These are phyloP conservation scores for Fraxinus xanthoxyloides DNA, from an alignment of 305 asterid genomes.

Conservation along the genomic window DNA sequence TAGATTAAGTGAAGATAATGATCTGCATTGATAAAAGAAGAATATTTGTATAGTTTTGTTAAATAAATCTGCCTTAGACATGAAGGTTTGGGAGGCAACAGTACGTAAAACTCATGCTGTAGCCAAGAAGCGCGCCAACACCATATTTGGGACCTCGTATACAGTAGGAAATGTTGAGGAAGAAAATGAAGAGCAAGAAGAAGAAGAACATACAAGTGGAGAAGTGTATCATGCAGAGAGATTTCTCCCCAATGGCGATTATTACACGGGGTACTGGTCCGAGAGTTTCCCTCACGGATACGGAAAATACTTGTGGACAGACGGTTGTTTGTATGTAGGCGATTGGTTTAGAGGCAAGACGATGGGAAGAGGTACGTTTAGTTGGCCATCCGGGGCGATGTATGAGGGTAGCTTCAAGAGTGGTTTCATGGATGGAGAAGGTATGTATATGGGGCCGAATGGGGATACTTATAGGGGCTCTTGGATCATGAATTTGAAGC, in stretches of 20 bases:
- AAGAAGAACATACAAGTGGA: conserved; percentile 48
- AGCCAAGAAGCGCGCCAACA: conserved; percentile 92
- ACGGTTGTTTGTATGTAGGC: conserved; percentile 76
- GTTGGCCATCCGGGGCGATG: conserved; percentile 71
- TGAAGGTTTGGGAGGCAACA: conserved; percentile 99
- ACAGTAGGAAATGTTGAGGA: conserved; percentile 38
- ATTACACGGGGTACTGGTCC: conserved; percentile 78
- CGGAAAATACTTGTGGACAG: conserved; percentile 92
- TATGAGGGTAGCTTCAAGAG: conserved; percentile 81
- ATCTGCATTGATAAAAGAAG: neutral
- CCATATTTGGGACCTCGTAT: conserved; percentile 66
- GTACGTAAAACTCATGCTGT: conserved; percentile 87
- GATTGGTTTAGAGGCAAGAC: conserved; percentile 66
- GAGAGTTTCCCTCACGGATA: conserved; percentile 73
- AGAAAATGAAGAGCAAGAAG: conserved; percentile 37
- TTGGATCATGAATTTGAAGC: conserved; percentile 69
- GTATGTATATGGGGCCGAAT: conserved; percentile 51
- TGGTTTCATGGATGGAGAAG: conserved; percentile 83
- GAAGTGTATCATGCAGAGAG: conserved; percentile 77
- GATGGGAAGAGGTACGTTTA: conserved; percentile 57
- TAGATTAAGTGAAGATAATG: neutral
- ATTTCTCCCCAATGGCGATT: conserved; percentile 89
- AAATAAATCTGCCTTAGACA: conserved; percentile 24
- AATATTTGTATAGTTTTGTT: neutral
- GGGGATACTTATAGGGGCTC: conserved; percentile 56